Evolutionary conservation across 1,284 basidiomycete species (phyloP).

Genomic region (Pterula multifida): DNA sequence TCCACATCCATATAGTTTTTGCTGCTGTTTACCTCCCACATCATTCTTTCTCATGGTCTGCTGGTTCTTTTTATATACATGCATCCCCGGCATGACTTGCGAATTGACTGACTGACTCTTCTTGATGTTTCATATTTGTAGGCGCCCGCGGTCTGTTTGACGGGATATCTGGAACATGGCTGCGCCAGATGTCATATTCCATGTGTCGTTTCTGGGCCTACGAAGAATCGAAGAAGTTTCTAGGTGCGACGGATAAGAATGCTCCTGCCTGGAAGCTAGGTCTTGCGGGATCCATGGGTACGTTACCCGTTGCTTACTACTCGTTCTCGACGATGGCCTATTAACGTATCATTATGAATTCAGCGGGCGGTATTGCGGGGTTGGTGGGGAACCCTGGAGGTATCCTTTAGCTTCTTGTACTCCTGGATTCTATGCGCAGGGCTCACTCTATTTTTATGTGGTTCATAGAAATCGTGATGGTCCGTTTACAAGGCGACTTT

Average conservation of each 20-base stretch:
- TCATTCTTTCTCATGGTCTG: neutral
- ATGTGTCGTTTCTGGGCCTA: conserved; percentile 90
- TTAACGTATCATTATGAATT: neutral
- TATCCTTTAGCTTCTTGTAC: conserved; percentile 19
- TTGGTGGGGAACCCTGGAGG: conserved; percentile 83
- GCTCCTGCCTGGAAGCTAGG: conserved; percentile 75
- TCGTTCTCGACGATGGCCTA: neutral
- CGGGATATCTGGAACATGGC: conserved; percentile 80
- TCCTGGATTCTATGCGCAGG: conserved; percentile 6
- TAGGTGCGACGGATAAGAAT: conserved; percentile 54
- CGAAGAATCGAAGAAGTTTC: conserved; percentile 77
- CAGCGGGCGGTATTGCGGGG: conserved; percentile 74
- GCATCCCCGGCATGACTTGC: conserved; percentile 2
- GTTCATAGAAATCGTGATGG: conserved; percentile 68
- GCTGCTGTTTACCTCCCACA: neutral
- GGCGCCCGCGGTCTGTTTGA: conserved; percentile 72
- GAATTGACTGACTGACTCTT: neutral
- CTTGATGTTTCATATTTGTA: conserved; percentile 9
- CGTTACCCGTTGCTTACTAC: conserved; percentile 18
- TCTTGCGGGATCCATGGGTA: conserved; percentile 71
- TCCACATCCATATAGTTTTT: neutral
- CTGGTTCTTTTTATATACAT: neutral
- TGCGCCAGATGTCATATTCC: conserved; percentile 90
- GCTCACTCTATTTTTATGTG: neutral
- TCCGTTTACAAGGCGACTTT: conserved; percentile 80